phyloP scores from a whole-genome alignment of 139 green algal genomes.

The Klebsormidium nitens region DNA sequence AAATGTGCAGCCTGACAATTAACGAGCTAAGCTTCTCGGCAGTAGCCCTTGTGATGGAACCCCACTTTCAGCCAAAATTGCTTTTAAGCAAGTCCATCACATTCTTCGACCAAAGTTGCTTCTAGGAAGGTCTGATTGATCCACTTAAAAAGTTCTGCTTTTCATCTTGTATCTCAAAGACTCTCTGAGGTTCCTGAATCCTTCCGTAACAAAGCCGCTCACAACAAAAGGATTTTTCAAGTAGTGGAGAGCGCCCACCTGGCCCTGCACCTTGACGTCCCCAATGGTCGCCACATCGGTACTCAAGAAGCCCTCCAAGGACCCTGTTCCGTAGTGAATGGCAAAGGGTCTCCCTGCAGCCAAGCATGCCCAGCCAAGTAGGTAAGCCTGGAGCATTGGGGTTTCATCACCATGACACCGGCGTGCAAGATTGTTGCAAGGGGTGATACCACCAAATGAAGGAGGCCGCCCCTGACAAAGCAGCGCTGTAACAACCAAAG shows the following conservation, averaged over 20 bases:
- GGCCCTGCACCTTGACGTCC: constrained; percentile 57
- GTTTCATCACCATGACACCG: no score
- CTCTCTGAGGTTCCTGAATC: no score
- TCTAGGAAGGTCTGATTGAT: no score
- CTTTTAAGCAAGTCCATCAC: background rate
- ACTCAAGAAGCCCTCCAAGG: constrained; percentile 81
- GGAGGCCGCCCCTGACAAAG: no score
- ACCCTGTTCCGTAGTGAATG: constrained; percentile 95
- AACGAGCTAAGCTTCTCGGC: background rate
- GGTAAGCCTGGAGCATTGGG: constrained; percentile 52
- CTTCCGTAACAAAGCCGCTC: no score
- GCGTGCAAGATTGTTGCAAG: no score
- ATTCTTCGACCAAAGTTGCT: background rate
- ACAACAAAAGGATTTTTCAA: constrained; percentile 45
- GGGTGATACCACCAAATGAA: no score
- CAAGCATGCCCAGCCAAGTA: background rate
- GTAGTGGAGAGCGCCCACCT: constrained; percentile 30
- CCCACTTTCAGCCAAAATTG: no score
- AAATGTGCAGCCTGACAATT: background rate
- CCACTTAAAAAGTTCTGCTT: no score
- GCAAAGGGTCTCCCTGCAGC: constrained; percentile 71
- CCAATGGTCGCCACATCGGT: constrained; percentile 74
- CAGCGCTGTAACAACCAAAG: no score
- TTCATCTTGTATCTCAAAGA: no score
- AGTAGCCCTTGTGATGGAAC: no score